These are phyloP conservation scores for Corymbia calophylla DNA, from an alignment of 441 rosid species.

Conservation along the genomic window DNA sequence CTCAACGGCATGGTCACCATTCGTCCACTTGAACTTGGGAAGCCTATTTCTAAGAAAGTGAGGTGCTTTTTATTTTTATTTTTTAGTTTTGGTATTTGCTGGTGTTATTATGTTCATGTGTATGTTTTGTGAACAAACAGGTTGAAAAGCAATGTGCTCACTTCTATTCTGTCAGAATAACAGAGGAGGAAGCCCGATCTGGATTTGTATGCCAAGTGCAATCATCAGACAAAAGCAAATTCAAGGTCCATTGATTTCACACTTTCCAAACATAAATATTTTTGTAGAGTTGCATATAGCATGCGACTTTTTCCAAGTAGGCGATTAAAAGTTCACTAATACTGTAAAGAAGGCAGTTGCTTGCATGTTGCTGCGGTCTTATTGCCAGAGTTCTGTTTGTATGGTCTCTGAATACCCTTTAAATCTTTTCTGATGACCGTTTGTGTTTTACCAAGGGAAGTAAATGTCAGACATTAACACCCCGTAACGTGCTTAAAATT, in stretches of 20 bases:
- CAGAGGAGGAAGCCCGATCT: slow-evolving; percentile 81
- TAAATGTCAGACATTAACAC: background rate
- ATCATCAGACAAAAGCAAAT: slow-evolving; percentile 93
- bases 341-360: background rate
- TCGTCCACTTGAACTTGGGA: slow-evolving; percentile 58
- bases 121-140: slow-evolving; percentile 35
- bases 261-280: background rate
- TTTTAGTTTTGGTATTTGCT: background rate
- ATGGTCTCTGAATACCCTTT: background rate
- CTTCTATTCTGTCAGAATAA: slow-evolving; percentile 79
- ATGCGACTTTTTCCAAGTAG: background rate
- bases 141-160: slow-evolving; percentile 98
- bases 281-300: background rate
- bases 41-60: slow-evolving; percentile 68
- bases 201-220: slow-evolving; percentile 89
- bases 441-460: background rate
- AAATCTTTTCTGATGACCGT: background rate
- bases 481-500: background rate
- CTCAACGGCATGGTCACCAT: slow-evolving; percentile 64
- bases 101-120: slow-evolving; percentile 6
- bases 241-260: slow-evolving; percentile 53
- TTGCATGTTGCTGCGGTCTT: background rate
- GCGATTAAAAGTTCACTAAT: background rate
- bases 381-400: background rate
- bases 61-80: background rate